Percentiles rank a stretch among this genome's conserved stretches.
Evolutionary conservation across 805 yeast genomes (phyloP).

Genomic region (Candida glaebosa): DNA sequence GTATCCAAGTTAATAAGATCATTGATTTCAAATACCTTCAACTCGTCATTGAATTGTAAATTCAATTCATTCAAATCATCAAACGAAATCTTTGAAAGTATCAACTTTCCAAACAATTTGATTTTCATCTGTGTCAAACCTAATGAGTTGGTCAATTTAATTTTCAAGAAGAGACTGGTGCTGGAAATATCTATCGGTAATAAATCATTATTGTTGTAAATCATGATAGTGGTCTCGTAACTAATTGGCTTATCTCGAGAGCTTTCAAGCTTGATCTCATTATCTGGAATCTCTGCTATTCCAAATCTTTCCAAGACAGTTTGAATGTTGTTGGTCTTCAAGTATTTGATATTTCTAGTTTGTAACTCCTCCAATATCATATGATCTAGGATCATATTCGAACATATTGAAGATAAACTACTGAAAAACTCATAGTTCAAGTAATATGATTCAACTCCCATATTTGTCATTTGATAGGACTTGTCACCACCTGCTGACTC

Average conservation of each 20-base stretch:
- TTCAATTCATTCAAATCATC: constrained; percentile 19
- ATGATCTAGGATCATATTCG: constrained; percentile 48
- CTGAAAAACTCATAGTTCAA: constrained; percentile 31
- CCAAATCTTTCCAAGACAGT: constrained; percentile 16
- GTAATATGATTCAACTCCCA: constrained; percentile 5
- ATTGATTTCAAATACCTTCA: constrained; percentile 25
- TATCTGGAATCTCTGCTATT: constrained; percentile 7
- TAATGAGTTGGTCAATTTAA: constrained; percentile 19
- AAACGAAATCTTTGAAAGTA: constrained; percentile 18
- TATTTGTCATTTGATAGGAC: background rate
- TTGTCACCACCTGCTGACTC: constrained; percentile 1
- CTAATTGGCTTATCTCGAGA: constrained; percentile 8
- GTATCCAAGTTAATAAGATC: constrained; percentile 25
- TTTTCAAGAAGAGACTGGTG: constrained; percentile 29
- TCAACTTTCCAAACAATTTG: constrained; percentile 23
- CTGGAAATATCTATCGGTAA: constrained; percentile 33
- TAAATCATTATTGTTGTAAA: constrained; percentile 23
- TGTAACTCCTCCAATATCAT: constrained; percentile 50
- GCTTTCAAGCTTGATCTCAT: background rate
- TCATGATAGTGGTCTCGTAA: constrained; percentile 23
- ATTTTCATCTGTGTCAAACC: constrained; percentile 23
- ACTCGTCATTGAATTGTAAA: constrained; percentile 17
- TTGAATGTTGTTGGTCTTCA: constrained; percentile 18
- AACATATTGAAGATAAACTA: constrained; percentile 39
- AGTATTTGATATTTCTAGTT: constrained; percentile 34